Evolutionary conservation across 768 basidiomycete species (phyloP).

Genomic region (Rickenella mellea): DNA sequence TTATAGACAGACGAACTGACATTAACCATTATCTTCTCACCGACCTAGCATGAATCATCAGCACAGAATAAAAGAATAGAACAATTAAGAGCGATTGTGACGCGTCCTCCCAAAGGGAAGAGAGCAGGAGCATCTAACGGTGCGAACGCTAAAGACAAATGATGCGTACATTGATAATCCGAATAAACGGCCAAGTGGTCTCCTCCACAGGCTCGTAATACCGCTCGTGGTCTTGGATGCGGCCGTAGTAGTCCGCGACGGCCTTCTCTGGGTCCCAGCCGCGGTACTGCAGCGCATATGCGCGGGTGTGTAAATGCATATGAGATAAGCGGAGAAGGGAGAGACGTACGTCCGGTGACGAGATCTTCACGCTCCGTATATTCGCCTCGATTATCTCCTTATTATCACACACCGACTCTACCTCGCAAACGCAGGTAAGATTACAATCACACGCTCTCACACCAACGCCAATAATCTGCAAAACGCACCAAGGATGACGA

Average conservation of each 20-base stretch:
- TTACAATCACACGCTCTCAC: neutral
- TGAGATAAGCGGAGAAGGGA: neutral
- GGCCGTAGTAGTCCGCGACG: constrained; percentile 83
- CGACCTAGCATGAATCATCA: constrained; percentile 43
- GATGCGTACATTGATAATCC: constrained; percentile 73
- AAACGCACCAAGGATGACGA: constrained; percentile 76
- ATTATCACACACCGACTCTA: constrained; percentile 88
- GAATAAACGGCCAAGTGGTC: constrained; percentile 86
- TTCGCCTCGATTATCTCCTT: constrained; percentile 90
- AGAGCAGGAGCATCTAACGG: constrained; percentile 11
- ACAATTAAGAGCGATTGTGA: neutral
- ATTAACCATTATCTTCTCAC: constrained; percentile 94
- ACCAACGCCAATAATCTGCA: neutral
- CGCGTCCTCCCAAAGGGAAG: neutral
- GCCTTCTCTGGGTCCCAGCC: constrained; percentile 91
- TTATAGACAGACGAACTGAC: constrained; percentile 29
- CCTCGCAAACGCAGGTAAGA: neutral
- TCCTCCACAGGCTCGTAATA: constrained; percentile 90
- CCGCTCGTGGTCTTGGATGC: constrained; percentile 79
- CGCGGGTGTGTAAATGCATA: neutral
- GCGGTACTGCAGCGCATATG: constrained; percentile 52
- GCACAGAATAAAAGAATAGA: neutral
- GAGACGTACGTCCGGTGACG: constrained; percentile 83
- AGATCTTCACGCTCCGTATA: constrained; percentile 94
- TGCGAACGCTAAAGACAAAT: neutral